A percentile compares a stretch with the other conserved stretches of the same genome.
These are phyloP conservation scores for Leccinum ponderosum DNA, from an alignment of 1,284 basidiomycete genomes.

Conservation along the genomic window DNA sequence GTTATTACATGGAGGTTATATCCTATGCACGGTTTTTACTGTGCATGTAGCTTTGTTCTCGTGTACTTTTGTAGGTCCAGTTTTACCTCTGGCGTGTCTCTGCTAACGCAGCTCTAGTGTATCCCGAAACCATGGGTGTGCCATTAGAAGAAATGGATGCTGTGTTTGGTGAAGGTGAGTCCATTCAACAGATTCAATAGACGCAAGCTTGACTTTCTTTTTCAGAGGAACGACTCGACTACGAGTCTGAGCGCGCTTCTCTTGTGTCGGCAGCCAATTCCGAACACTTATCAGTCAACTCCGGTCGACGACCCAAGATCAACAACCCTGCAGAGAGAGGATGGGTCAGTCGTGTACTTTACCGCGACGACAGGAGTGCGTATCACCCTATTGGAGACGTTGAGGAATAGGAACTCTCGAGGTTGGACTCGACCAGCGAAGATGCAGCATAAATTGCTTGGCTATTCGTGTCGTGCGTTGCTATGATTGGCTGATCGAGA, in stretches of 20 bases:
- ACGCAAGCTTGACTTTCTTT: slow-evolving; percentile 36
- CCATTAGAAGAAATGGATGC: slow-evolving; percentile 83
- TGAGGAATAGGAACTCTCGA: slow-evolving; percentile 72
- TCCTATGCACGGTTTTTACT: slow-evolving; percentile 96
- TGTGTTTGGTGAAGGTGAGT: slow-evolving; percentile 76
- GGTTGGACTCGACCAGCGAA: slow-evolving; percentile 38
- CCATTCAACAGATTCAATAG: background rate
- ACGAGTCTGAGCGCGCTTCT: slow-evolving; percentile 70
- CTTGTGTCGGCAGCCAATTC: slow-evolving; percentile 45
- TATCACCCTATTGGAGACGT: slow-evolving; percentile 56
- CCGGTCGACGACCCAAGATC: slow-evolving; percentile 28
- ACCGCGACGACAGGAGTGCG: slow-evolving; percentile 42
- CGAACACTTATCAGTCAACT: slow-evolving; percentile 37
- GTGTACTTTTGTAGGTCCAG: slow-evolving; percentile 70
- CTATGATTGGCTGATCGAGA: slow-evolving; percentile 3
- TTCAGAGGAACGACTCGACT: slow-evolving; percentile 64
- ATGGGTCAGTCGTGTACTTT: slow-evolving; percentile 55
- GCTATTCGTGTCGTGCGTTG: slow-evolving; percentile 2
- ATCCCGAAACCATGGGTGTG: slow-evolving; percentile 80
- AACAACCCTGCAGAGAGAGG: slow-evolving; percentile 30
- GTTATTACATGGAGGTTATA: slow-evolving; percentile 92
- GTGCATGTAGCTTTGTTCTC: slow-evolving; percentile 83
- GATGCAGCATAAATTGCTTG: slow-evolving; percentile 9
- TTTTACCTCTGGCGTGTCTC: background rate
- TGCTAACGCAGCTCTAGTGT: slow-evolving; percentile 48